These are phyloP conservation scores for Aspergillus steynii DNA, from an alignment of 495 filamentous ascomycete species.

Conservation along the genomic window DNA sequence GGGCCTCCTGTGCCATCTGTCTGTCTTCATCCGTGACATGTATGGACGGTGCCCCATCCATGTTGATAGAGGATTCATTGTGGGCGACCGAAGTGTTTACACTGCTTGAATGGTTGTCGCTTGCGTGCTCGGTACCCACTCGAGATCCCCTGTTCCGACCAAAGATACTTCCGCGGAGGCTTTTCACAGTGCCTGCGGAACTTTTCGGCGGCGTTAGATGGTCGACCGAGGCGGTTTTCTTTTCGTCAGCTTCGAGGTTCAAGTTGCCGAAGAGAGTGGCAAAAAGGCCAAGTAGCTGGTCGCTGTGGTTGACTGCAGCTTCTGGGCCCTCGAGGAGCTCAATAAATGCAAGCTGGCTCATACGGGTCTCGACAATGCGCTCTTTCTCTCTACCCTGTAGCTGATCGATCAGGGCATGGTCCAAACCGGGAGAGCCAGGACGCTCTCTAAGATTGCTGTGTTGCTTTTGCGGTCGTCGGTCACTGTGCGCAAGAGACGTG, in stretches of 20 bases:
- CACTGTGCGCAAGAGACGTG: constrained; percentile 54
- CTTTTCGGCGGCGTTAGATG: constrained; percentile 63
- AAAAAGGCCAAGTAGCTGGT: constrained; percentile 82
- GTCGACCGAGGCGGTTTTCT: constrained; percentile 22
- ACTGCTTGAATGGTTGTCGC: constrained; percentile 15
- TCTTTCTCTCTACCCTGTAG: constrained; percentile 79
- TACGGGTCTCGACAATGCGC: constrained; percentile 82
- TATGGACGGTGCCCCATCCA: constrained; percentile 43
- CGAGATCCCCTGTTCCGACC: constrained; percentile 50
- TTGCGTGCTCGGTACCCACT: constrained; percentile 20
- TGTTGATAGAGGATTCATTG: constrained; percentile 6
- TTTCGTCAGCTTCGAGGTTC: constrained; percentile 31
- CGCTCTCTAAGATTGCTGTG: constrained; percentile 38
- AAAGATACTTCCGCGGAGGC: constrained; percentile 74
- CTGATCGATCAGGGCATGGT: constrained; percentile 62
- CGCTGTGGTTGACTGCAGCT: constrained; percentile 78
- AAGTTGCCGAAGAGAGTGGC: constrained; percentile 69
- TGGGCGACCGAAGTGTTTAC: constrained; percentile 15
- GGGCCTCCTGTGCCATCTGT: constrained; percentile 20
- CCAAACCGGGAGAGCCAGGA: constrained; percentile 17
- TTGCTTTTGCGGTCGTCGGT: constrained; percentile 32
- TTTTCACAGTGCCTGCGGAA: constrained; percentile 69
- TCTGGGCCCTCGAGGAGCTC: constrained; percentile 81
- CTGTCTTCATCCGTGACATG: constrained; percentile 50
- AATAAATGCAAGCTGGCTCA: constrained; percentile 84